Conservation (phyloP, 1,139 yeast species). For the Schizosaccharomyces versatilis region DNA sequence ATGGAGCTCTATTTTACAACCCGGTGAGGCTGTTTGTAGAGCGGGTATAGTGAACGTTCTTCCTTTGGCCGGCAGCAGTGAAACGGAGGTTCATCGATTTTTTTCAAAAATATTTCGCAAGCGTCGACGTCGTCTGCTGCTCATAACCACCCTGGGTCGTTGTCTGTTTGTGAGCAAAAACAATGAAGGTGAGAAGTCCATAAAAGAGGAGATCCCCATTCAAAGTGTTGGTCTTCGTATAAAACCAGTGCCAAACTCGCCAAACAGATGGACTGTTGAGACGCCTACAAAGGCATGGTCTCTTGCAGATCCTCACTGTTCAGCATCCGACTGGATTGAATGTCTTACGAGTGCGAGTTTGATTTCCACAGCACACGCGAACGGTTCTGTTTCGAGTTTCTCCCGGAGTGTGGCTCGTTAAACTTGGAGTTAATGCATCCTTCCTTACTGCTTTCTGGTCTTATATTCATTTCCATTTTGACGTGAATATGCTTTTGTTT, state of each 20-base stretch:
- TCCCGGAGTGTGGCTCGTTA: background rate
- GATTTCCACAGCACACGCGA: background rate
- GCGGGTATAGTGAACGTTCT: background rate
- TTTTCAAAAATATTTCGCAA: background rate
- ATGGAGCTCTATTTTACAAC: background rate
- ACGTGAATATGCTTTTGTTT: too few relatives aligned
- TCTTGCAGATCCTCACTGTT: background rate
- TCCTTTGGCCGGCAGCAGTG: background rate
- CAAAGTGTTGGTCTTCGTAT: background rate
- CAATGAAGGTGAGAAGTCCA: background rate
- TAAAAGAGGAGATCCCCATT: background rate
- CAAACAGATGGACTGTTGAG: background rate
- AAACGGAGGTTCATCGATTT: background rate
- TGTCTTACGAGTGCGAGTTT: background rate
- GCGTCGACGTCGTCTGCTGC: background rate
- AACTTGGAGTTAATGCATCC: slow-evolving; percentile 15
- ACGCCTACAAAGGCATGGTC: background rate
- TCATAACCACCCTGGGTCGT: background rate
- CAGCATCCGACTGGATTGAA: background rate
- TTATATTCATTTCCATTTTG: too few relatives aligned
- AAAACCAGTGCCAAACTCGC: background rate
- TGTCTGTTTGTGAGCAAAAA: background rate
- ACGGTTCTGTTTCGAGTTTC: slow-evolving; percentile 1
- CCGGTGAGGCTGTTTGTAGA: background rate
- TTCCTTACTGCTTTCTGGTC: slow-evolving; percentile 14